Evolutionary conservation across 495 filamentous ascomycete genomes (phyloP).

Genomic region (Xylaria nigripes): DNA sequence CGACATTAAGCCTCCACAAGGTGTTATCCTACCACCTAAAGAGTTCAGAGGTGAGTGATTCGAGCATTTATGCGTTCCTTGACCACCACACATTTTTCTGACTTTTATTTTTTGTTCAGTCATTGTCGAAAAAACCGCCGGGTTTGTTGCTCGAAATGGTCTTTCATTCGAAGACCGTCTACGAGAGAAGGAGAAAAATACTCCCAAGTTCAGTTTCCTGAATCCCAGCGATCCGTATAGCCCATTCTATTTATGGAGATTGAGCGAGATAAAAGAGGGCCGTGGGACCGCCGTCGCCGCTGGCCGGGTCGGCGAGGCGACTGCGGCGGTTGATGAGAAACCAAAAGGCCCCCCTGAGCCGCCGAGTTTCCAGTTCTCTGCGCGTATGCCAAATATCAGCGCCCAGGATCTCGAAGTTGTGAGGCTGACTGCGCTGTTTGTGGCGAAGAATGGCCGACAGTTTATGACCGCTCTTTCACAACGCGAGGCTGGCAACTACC

Average conservation of each 20-base stretch:
- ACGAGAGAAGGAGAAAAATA: slow-evolving; percentile 73
- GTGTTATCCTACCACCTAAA: slow-evolving; percentile 73
- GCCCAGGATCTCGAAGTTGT: slow-evolving; percentile 93
- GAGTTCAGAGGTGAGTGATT: slow-evolving; percentile 25
- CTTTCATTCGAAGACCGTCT: slow-evolving; percentile 80
- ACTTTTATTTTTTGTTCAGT: slow-evolving; percentile 55
- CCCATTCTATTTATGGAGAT: slow-evolving; percentile 82
- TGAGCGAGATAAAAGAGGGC: slow-evolving; percentile 74
- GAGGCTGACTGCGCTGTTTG: slow-evolving; percentile 78
- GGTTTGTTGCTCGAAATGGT: slow-evolving; percentile 82
- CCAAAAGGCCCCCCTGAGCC: slow-evolving; percentile 79
- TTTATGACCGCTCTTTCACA: slow-evolving; percentile 86
- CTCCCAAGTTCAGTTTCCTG: slow-evolving; percentile 88
- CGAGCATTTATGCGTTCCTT: not conserved
- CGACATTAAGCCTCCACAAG: slow-evolving; percentile 65
- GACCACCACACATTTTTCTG: not conserved
- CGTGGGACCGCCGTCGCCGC: slow-evolving; percentile 73
- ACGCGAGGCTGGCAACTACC: slow-evolving; percentile 81
- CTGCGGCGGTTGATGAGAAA: slow-evolving; percentile 48
- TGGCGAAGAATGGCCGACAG: slow-evolving; percentile 80
- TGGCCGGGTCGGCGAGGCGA: slow-evolving; percentile 60
- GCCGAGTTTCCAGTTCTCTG: slow-evolving; percentile 87
- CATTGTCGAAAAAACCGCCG: slow-evolving; percentile 93
- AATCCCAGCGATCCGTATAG: slow-evolving; percentile 73
- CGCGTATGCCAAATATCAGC: slow-evolving; percentile 94